Evolutionary conservation across 2,329 filamentous ascomycete genomes (phyloP).

Genomic region (Arthrobotrys conoides): DNA sequence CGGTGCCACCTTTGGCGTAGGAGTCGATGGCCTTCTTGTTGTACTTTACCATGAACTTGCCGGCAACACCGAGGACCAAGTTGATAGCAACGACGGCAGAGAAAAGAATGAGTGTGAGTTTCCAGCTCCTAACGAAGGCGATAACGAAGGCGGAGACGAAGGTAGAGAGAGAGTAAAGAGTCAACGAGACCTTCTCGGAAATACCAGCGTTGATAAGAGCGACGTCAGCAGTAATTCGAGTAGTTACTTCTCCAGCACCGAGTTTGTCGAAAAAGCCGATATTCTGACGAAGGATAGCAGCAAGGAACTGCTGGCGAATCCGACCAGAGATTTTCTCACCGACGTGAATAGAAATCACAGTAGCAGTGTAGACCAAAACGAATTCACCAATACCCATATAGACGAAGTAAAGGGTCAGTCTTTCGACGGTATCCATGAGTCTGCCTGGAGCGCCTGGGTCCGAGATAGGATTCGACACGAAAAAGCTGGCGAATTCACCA

Average conservation of each 20-base stretch:
- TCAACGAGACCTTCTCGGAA: slow-evolving; percentile 87
- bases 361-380: slow-evolving; percentile 81
- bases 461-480: not conserved
- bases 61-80: slow-evolving; percentile 81
- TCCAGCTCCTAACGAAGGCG: slow-evolving; percentile 92
- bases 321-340: slow-evolving; percentile 84
- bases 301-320: slow-evolving; percentile 85
- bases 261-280: slow-evolving; percentile 94
- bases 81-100: slow-evolving; percentile 85
- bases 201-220: slow-evolving; percentile 95
- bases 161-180: slow-evolving; percentile 81
- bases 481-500: slow-evolving; percentile 77
- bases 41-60: slow-evolving; percentile 82
- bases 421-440: slow-evolving; percentile 47
- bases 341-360: slow-evolving; percentile 89
- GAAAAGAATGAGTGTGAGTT: slow-evolving; percentile 86
- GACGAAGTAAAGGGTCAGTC: slow-evolving; percentile 80
- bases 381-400: slow-evolving; percentile 88
- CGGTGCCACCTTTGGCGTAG: slow-evolving; percentile 86
- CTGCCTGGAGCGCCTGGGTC: slow-evolving; percentile 36
- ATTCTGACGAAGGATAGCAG: slow-evolving; percentile 87
- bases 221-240: slow-evolving; percentile 92
- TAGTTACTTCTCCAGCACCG: slow-evolving; percentile 92
- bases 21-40: slow-evolving; percentile 83
- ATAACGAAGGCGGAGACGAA: slow-evolving; percentile 93